Conservation (phyloP, 2,329 filamentous ascomycete genomes). For the Westerdykella sp. region DNA sequence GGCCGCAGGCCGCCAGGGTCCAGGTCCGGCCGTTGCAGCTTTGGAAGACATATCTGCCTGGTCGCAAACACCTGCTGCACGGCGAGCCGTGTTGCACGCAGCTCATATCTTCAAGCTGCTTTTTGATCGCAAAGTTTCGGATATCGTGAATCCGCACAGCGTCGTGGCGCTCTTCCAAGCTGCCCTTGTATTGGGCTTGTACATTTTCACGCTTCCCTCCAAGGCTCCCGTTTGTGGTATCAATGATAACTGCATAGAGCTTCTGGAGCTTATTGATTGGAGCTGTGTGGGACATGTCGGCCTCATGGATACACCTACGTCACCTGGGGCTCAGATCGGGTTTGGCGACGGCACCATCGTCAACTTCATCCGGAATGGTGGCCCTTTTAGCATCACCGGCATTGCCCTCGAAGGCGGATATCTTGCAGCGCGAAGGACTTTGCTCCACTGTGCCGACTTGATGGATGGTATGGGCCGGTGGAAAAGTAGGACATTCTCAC, state of each 20-base stretch:
- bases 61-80: slow-evolving; percentile 46
- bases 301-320: slow-evolving; percentile 33
- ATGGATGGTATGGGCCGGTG: slow-evolving; percentile 50
- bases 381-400: slow-evolving; percentile 44
- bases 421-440: slow-evolving; percentile 45
- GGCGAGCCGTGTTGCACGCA: slow-evolving; percentile 48
- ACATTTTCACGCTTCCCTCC: slow-evolving; percentile 44
- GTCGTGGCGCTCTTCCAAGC: slow-evolving; percentile 47
- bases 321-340: slow-evolving; percentile 8
- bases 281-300: slow-evolving; percentile 42
- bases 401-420: slow-evolving; percentile 46
- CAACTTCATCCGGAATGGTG: slow-evolving; percentile 46
- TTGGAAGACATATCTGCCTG: slow-evolving; percentile 47
- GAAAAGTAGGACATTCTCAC: slow-evolving; percentile 46
- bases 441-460: slow-evolving; percentile 48
- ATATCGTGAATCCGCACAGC: slow-evolving; percentile 48
- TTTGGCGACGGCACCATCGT: slow-evolving; percentile 30
- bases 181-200: slow-evolving; percentile 47
- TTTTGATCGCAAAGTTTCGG: slow-evolving; percentile 47
- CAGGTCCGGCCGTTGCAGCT: slow-evolving; percentile 43
- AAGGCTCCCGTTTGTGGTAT: slow-evolving; percentile 29
- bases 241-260: slow-evolving; percentile 37
- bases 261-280: slow-evolving; percentile 49
- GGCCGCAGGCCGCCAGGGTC: slow-evolving; percentile 46
- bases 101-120: slow-evolving; percentile 49